Base-by-base conservation (phyloP, 2,329 filamentous ascomycete genomes). In the Colletotrichum paranaense region DNA sequence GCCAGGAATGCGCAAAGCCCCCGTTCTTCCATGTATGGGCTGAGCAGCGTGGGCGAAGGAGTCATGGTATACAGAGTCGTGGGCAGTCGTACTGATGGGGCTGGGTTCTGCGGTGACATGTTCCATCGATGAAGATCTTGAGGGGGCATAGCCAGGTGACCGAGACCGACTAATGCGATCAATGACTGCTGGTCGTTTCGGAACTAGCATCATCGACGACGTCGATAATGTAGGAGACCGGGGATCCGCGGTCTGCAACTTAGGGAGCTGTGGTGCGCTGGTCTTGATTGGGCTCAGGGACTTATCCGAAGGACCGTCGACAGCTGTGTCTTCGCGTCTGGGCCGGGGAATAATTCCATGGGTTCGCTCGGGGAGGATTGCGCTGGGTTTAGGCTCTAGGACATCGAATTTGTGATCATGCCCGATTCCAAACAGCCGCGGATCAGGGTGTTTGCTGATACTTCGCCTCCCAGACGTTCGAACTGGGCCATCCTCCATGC, bases 51-150 rank as follows among this genome's bases (percentile, higher is more conserved):
- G 84, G 4, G 83, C 82, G 68, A 91, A 91, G 0, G 88, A 89
- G 58, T 88, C 87, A 75, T 91, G 90, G 59, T 88, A 86, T 14
- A 91, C 83, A 16, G 84, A 89, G 72, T 88, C 87, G 75, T 91
- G 89, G 5, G 89, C 89, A 52, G 90, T 88, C 6, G 89, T 90
- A 77, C 84, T 90, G 75, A 91, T 84, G 5, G 88, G 86, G 74
- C 85, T 92, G 7, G 89, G 83, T 79, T 90, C 89, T 19, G 88
- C 86, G 16, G 86, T 88, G 62, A 88, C 87, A 28, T 87, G 86
- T 59, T 91, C 90, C 65, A 89, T 81, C 1, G 90, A 92, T 1
- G 90, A 91, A 7, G 89, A 89, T 72, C 89, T 85, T 14, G 91
- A 92, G 16, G 83, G 85, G 8, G 81, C 81, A 32, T 80, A 81